Evolutionary conservation across 768 basidiomycete species (phyloP), one percentile per base, ranked within the genome.

Genomic region (Serendipita sp.): DNA sequence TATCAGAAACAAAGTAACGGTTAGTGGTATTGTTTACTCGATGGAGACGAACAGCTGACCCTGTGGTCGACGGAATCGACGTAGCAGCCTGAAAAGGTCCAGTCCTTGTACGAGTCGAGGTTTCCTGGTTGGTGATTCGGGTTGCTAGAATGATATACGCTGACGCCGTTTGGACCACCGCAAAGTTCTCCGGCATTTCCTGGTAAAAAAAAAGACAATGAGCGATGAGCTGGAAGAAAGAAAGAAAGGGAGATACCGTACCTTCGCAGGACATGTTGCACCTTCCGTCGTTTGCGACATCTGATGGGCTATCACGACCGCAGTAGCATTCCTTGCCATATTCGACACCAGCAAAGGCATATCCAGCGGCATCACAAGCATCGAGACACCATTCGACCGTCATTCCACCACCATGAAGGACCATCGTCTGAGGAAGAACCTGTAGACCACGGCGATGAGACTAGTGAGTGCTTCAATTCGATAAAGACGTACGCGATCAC

Each of bases 311-410:
- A 51, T 5, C 4, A n/a, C 30, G 18, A 44, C 66, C 66, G 48
- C 66, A 66, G 48, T 46, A 66, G 58, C 66, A 66, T 32, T 64
- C 63, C 13, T 44, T 23, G 7, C n/a, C 18, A 34, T 32, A 66
- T 51, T 66, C 66, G n/a, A 51, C 34, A 0, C 66, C 66, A 41
- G 66, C 66, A 10, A 48, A 48, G 18, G 56, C 28, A 35, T 63
- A 66, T 35, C 62, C 66, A 35, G n/a, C 30, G 0, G 46, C n/a
- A 45, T 48, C 23, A 30, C 63, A 64, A 3, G 44, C 1, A 2
- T 46, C 44, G 0, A 64, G 28, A 41, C 63, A 66, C 44, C 3
- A 16, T 35, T 60, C 56, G 35, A 60, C 28, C 8, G 56, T 60
- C 15, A 60, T 15, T 10, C 15, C 56, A 16, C 18, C 18, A 51